Conservation (phyloP, 2,329 filamentous ascomycete species). For the Alternaria burnsii region DNA sequence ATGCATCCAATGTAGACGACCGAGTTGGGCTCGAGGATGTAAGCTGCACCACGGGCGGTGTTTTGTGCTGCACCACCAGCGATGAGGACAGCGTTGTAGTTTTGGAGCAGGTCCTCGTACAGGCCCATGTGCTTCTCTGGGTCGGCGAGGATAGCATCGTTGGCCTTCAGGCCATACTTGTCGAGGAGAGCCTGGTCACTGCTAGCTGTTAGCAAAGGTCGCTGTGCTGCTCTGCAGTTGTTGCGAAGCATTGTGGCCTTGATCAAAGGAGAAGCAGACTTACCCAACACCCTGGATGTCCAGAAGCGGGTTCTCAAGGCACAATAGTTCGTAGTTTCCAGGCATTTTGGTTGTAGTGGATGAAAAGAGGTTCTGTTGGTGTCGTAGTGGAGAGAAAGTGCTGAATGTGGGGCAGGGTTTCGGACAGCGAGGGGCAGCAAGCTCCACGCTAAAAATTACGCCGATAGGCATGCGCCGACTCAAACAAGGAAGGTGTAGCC, state of each 20-base stretch:
- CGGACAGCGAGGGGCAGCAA: slow-evolving; percentile 25
- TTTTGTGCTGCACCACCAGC: slow-evolving; percentile 97
- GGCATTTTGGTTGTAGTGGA: slow-evolving; percentile 67
- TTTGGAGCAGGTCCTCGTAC: slow-evolving; percentile 92
- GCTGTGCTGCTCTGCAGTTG: slow-evolving; percentile 15
- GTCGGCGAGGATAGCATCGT: slow-evolving; percentile 97
- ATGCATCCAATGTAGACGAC: slow-evolving; percentile 94
- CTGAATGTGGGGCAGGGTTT: slow-evolving; percentile 29
- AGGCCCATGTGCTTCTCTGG: slow-evolving; percentile 81
- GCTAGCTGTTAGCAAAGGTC: slow-evolving; percentile 36
- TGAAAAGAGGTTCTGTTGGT: slow-evolving; percentile 21
- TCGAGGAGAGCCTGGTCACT: slow-evolving; percentile 85
- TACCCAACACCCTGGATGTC: slow-evolving; percentile 88
- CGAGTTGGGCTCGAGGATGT: slow-evolving; percentile 88
- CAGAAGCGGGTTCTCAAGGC: slow-evolving; percentile 96
- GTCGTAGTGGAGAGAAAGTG: slow-evolving; percentile 25
- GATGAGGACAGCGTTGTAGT: slow-evolving; percentile 92
- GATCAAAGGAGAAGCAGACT: slow-evolving; percentile 29
- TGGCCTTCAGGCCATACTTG: slow-evolving; percentile 93
- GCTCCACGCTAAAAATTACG: slow-evolving; percentile 23
- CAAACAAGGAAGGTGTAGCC: slow-evolving; percentile 12
- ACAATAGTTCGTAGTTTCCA: slow-evolving; percentile 88
- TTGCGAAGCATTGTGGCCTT: neutral
- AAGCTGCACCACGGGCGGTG: slow-evolving; percentile 93
- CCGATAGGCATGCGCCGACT: slow-evolving; percentile 4